A percentile compares a stretch with the other conserved stretches of the same genome.
These are phyloP conservation scores for Polytrichum formosum DNA, from an alignment of 225 moss, liverwort and hornwort species.

Conservation along the genomic window DNA sequence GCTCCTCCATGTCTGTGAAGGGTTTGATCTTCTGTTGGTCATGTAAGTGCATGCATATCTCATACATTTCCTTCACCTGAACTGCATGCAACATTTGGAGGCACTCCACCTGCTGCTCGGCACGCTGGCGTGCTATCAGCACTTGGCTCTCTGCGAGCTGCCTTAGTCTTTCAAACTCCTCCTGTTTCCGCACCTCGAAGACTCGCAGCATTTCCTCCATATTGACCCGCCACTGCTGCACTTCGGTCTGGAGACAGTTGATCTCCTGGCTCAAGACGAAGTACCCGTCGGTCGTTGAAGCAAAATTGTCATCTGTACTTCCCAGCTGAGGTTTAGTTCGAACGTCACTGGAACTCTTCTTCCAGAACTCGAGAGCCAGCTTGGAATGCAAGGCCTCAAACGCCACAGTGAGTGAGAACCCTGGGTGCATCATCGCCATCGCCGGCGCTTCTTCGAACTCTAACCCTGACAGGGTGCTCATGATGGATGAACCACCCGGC, in stretches of 20 bases:
- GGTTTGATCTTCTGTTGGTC: conserved; percentile 8
- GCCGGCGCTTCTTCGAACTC: too few species aligned
- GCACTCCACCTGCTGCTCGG: conserved; percentile 27
- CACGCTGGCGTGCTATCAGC: conserved; percentile 6
- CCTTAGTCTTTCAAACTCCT: conserved; percentile 22
- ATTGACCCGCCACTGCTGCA: conserved; percentile 19
- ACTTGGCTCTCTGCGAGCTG: conserved; percentile 20
- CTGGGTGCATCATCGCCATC: conserved; percentile 9
- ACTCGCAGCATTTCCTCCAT: conserved; percentile 24
- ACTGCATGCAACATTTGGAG: conserved; percentile 17
- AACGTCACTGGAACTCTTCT: conserved; percentile 3
- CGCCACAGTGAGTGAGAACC: conserved; percentile 28
- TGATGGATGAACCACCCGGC: too few species aligned
- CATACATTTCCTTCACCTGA: conserved; percentile 28
- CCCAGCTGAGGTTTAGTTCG: background rate
- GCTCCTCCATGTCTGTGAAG: conserved; percentile 10
- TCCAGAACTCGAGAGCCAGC: conserved; percentile 25
- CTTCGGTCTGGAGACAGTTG: conserved; percentile 21
- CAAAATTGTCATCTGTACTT: background rate
- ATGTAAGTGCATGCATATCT: conserved; percentile 22
- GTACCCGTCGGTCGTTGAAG: background rate
- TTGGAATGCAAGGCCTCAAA: conserved; percentile 33
- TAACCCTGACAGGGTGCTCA: too few species aligned
- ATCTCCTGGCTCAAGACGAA: conserved; percentile 18
- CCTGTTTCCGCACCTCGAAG: conserved; percentile 28